Evolutionary conservation across 306 rosid species (phyloP).

Genomic region (Quercus agrifolia): DNA sequence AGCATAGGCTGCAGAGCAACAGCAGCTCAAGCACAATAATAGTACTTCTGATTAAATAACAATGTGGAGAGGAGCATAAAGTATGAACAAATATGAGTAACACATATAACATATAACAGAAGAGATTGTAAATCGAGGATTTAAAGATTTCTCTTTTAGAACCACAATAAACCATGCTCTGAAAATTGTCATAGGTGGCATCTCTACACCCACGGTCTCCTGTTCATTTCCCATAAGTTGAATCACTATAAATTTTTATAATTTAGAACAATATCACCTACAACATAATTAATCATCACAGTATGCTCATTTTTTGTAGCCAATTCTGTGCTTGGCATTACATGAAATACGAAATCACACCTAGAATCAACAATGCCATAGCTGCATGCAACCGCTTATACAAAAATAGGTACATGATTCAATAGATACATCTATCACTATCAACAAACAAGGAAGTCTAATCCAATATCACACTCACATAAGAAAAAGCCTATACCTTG

Average conservation of each 20-base stretch:
- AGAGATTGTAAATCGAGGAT: not conserved
- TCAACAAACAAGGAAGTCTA: not conserved
- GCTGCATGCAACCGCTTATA: not conserved
- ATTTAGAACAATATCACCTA: not conserved
- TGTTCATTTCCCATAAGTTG: not conserved
- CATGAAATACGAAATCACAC: not conserved
- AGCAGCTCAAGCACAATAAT: not conserved
- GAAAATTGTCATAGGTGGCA: not conserved
- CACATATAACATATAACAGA: not conserved
- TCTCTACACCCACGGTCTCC: not conserved
- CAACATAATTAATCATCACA: not conserved
- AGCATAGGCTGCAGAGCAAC: not conserved
- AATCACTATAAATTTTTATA: not conserved
- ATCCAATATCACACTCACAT: not conserved
- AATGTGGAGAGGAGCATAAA: not conserved
- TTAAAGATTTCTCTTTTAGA: not conserved
- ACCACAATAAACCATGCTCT: not conserved
- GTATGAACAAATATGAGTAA: not conserved
- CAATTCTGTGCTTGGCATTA: not conserved
- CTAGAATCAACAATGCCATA: not conserved
- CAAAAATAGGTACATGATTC: too few relatives aligned
- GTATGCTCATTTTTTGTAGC: not conserved
- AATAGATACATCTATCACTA: too few relatives aligned
- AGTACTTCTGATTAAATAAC: not conserved
- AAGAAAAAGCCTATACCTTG: slow-evolving; percentile 51